Evolutionary conservation across 2,329 filamentous ascomycete species (phyloP).

Genomic region (Colletotrichum eleusines): DNA sequence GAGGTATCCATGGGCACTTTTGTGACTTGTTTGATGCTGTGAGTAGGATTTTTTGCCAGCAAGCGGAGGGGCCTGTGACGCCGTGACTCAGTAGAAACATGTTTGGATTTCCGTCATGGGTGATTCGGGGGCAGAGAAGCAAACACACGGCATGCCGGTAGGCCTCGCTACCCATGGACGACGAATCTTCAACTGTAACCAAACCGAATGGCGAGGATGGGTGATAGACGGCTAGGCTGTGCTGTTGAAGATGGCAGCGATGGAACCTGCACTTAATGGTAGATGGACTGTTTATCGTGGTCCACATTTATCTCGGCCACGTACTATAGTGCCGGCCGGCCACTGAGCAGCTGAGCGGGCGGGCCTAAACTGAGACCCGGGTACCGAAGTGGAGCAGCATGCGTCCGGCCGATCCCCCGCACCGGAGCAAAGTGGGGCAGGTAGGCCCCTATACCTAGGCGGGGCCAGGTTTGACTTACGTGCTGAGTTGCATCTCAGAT

Average conservation of each 20-base stretch:
- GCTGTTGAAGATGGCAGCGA: background rate
- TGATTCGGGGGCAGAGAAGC: slow-evolving; percentile 6
- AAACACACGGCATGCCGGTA: background rate
- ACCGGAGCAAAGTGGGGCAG: slow-evolving; percentile 11
- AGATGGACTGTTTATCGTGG: background rate
- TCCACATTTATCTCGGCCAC: background rate
- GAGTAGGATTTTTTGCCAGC: background rate
- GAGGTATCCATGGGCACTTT: background rate
- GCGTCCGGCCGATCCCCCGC: slow-evolving; percentile 26
- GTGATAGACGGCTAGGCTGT: background rate
- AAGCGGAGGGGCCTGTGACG: background rate
- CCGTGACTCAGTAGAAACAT: background rate
- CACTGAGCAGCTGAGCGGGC: background rate
- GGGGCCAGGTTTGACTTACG: slow-evolving; percentile 13
- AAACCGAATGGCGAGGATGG: background rate
- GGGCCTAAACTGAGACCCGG: background rate
- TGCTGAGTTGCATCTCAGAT: slow-evolving; percentile 31
- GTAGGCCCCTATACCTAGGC: background rate
- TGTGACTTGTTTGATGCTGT: slow-evolving; percentile 1
- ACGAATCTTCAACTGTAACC: background rate
- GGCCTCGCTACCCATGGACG: background rate
- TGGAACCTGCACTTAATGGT: background rate
- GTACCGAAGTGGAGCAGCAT: background rate
- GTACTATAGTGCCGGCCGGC: background rate
- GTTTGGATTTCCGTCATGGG: background rate